phyloP scores from a whole-genome alignment of 345 rosid genomes.

The Acer negundo region DNA sequence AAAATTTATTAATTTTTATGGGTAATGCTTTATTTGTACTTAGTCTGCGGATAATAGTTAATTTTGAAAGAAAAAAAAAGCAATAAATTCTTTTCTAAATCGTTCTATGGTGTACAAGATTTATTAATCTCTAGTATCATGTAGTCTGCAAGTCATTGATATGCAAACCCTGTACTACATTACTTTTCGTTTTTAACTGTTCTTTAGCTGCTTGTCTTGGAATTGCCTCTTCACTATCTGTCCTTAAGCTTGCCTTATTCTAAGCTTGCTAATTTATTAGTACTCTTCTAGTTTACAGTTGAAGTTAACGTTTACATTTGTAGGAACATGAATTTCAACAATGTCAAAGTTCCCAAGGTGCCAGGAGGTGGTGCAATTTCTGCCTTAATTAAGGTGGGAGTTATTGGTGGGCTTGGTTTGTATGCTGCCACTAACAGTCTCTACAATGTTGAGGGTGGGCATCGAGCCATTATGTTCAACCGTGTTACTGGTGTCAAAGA shows the following conservation, averaged over 20 bases:
- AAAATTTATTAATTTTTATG: too few relatives aligned
- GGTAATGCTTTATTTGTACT: too few relatives aligned
- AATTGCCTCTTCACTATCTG: not conserved
- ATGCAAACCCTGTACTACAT: not conserved
- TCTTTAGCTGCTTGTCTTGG: too few relatives aligned
- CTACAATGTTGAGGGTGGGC: slow-evolving; percentile 79
- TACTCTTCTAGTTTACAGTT: not conserved
- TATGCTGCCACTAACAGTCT: slow-evolving; percentile 68
- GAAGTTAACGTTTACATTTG: not conserved
- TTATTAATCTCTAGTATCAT: not conserved
- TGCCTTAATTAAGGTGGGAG: slow-evolving; percentile 65
- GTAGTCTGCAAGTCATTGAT: not conserved
- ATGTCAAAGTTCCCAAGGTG: slow-evolving; percentile 78
- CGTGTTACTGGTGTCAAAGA: slow-evolving; percentile 61
- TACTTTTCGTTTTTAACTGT: not conserved
- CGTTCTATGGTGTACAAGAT: not conserved
- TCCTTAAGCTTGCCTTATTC: not conserved
- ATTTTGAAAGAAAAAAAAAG: not conserved
- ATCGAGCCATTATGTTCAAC: slow-evolving; percentile 71
- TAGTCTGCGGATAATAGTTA: too few relatives aligned
- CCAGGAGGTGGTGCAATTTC: slow-evolving; percentile 73
- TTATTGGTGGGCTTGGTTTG: slow-evolving; percentile 68
- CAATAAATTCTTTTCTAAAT: not conserved
- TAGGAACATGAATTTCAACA: slow-evolving; percentile 51
- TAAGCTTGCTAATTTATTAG: not conserved